phyloP scores from a whole-genome alignment of 306 rosid genomes.

The Trifolium repens region DNA sequence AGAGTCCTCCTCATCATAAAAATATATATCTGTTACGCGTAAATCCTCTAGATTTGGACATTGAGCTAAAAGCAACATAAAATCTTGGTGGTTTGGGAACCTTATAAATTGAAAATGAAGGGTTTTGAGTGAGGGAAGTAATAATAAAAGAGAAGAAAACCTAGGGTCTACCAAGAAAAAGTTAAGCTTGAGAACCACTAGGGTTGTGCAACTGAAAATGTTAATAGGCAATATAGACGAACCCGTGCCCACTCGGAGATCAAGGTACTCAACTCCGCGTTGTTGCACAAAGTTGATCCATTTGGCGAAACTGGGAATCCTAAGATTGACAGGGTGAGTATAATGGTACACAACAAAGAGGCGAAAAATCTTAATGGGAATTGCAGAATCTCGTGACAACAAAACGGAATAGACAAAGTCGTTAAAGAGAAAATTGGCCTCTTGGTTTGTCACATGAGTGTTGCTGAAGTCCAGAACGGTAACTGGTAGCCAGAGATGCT shows the following conservation, averaged over 20 bases:
- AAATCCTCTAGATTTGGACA: background rate
- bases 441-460: background rate
- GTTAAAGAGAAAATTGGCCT: background rate
- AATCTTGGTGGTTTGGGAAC: background rate
- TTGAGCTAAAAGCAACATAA: background rate
- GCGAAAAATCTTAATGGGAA: background rate
- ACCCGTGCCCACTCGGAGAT: too few relatives aligned
- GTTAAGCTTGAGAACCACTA: too few relatives aligned
- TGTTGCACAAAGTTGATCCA: too few relatives aligned
- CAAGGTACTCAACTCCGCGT: too few relatives aligned
- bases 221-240: too few relatives aligned
- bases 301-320: too few relatives aligned
- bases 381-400: background rate
- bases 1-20: background rate
- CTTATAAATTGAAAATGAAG: background rate
- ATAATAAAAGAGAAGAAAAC: background rate
- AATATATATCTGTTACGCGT: background rate
- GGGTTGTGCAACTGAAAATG: too few relatives aligned
- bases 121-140: background rate
- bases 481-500: background rate
- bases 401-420: background rate
- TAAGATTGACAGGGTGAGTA: too few relatives aligned
- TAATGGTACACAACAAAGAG: too few relatives aligned
- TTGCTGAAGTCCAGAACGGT: background rate
- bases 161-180: too few relatives aligned